Evolutionary conservation across 2,329 filamentous ascomycete genomes (phyloP).

Genomic region (Tolypocladium pustulatum): DNA sequence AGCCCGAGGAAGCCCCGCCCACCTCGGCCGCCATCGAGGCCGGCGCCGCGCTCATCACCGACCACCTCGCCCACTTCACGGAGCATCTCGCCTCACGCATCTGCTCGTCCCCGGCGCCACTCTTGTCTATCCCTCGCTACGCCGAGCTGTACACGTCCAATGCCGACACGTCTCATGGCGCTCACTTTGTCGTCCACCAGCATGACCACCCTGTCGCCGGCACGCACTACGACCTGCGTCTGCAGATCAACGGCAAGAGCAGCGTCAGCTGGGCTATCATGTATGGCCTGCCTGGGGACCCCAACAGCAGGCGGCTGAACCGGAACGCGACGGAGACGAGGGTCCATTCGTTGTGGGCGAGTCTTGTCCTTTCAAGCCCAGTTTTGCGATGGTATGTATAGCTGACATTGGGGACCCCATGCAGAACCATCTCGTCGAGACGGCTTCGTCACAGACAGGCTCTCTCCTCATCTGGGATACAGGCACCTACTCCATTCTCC

Average conservation of each 20-base stretch:
- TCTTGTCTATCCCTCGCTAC: conserved; percentile 24
- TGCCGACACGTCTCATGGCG: conserved; percentile 19
- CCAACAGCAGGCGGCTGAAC: conserved; percentile 41
- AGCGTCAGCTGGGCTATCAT: conserved; percentile 55
- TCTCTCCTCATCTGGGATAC: conserved; percentile 55
- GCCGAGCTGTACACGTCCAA: conserved; percentile 24
- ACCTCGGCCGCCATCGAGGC: conserved; percentile 29
- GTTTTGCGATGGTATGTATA: neutral
- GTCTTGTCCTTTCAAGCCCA: conserved; percentile 6
- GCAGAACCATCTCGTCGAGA: conserved; percentile 52
- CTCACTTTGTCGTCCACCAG: conserved; percentile 61
- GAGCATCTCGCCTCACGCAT: conserved; percentile 17
- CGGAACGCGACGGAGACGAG: conserved; percentile 53
- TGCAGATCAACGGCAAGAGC: conserved; percentile 59
- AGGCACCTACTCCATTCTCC: conserved; percentile 45
- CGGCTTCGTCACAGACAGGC: conserved; percentile 40
- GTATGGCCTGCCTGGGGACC: conserved; percentile 50
- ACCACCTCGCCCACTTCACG: conserved; percentile 30
- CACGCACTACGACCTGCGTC: conserved; percentile 56
- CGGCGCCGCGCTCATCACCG: conserved; percentile 21
- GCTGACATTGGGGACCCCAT: neutral
- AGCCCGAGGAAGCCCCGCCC: conserved; percentile 3
- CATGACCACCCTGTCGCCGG: conserved; percentile 63
- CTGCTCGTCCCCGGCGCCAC: conserved; percentile 15
- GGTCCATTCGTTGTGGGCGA: conserved; percentile 49